These are phyloP conservation scores for Actinomortierella wolfii DNA, from an alignment of 371 early-diverging fungal genomes.

Conservation along the genomic window DNA sequence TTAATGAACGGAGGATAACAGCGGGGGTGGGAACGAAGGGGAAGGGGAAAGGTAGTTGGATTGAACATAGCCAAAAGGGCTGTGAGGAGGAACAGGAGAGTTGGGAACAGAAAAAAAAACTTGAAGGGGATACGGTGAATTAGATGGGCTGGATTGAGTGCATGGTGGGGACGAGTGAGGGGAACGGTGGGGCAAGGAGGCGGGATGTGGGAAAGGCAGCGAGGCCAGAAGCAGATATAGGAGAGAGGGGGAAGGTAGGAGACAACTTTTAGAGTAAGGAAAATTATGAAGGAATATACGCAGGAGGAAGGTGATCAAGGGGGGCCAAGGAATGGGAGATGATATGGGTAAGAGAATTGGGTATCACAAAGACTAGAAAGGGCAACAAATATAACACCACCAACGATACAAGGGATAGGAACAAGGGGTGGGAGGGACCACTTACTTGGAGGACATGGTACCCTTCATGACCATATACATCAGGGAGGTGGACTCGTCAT, in stretches of 20 bases:
- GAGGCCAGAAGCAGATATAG: neutral
- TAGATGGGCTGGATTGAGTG: neutral
- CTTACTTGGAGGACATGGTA: constrained; percentile 45
- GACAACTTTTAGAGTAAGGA: neutral
- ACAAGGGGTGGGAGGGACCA: neutral
- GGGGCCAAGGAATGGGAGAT: no score
- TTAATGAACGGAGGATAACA: no score
- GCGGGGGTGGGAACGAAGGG: no score
- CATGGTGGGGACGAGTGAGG: neutral
- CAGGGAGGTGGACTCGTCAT: constrained; percentile 44
- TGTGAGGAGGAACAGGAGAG: neutral
- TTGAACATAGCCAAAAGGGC: no score
- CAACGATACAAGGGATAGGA: neutral
- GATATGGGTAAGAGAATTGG: no score
- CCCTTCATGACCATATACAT: constrained; percentile 51
- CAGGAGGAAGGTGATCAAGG: neutral
- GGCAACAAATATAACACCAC: neutral
- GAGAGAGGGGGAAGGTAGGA: neutral
- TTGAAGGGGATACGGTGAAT: neutral
- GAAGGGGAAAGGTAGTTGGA: no score
- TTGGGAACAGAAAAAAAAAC: neutral
- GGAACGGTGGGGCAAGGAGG: neutral
- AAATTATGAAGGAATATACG: neutral
- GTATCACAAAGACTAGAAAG: no score
- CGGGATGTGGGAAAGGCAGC: neutral